Base-by-base conservation (phyloP, 2,329 filamentous ascomycete species). In the Hymenoscyphus repandus region DNA sequence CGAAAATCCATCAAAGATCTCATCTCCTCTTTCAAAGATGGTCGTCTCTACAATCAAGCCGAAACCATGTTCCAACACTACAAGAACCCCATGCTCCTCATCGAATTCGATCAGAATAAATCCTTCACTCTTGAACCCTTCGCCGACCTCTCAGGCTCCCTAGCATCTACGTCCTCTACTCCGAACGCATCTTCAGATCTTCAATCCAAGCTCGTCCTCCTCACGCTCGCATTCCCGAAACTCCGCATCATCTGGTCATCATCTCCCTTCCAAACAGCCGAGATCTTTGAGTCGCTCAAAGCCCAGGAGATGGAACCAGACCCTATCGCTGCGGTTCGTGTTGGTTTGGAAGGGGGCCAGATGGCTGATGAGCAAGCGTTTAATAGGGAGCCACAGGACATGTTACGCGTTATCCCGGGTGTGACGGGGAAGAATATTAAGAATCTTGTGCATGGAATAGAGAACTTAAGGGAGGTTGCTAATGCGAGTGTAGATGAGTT, bases 101-200 rank as follows among this genome's bases (percentile, higher is more conserved):
- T 99, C 64, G 93, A 99, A 69, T 99, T 99, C 68, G 91, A 96
- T 67, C 88, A 95, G 66, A 92, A 95, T 72, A 96, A 95, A 68
- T 92, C 89, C 3, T 99, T 99, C 69, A 97, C 91, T 0, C 83
- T 99, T 13, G 93, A 92, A 67, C 86, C 87, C 0, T 79, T 90
- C 62, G 84, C 85, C 44, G 84, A 87, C 69, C 63, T 85, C 47
- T 76, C 77, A 7, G 75, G 80, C n/a, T 81, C 77, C 49, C 68
- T 84, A 9, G 77, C 73, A 50, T 80, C 85, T 54, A 77, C 86
- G 44, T 81, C 82, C 47, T 78, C 85, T 0, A 74, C 75, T 43
- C 45, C 45, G 3, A 69, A 76, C 20, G 74, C 72, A 52, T 78
- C 82, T 0, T 85, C 85, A 33, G 93, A 96, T 64, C 76, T 96